phyloP scores from a whole-genome alignment of 169 alveolate species.

The Plasmodium vinckei region DNA sequence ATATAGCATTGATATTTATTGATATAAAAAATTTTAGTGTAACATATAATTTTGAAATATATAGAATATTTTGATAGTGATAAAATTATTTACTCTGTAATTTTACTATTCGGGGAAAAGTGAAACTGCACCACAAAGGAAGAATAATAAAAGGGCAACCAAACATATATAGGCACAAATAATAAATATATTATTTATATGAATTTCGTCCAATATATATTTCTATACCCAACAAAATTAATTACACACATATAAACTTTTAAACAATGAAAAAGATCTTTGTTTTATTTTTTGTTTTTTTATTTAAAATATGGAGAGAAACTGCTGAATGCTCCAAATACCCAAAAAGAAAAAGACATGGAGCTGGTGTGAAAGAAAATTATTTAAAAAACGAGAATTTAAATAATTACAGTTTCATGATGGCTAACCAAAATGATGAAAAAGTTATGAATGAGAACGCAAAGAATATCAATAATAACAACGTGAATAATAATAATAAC shows the following conservation, averaged over 20 bases:
- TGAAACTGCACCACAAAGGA: no score
- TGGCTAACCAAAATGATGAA: conserved; percentile 19
- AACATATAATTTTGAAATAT: conserved; percentile 6
- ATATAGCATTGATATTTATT: neutral
- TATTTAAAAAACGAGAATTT: conserved; percentile 6
- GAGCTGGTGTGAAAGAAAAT: neutral
- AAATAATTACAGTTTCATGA: conserved; percentile 26
- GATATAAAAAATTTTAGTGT: neutral
- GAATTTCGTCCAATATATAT: neutral
- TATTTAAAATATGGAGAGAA: conserved; percentile 45
- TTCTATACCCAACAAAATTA: neutral
- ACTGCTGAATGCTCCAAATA: conserved; percentile 19
- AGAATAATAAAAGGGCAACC: no score
- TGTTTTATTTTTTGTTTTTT: conserved; percentile 23
- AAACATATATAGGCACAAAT: no score
- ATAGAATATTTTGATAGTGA: neutral
- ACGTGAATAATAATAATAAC: neutral
- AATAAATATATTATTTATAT: neutral
- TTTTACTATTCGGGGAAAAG: no score
- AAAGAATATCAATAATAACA: conserved; percentile 6
- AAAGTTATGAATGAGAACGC: conserved; percentile 3
- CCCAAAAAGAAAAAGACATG: conserved; percentile 23
- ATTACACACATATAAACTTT: neutral
- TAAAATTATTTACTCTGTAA: neutral
- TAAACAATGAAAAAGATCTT: conserved; percentile 25